Evolutionary conservation across 768 basidiomycete species (phyloP).

Genomic region (Mycena galopus): DNA sequence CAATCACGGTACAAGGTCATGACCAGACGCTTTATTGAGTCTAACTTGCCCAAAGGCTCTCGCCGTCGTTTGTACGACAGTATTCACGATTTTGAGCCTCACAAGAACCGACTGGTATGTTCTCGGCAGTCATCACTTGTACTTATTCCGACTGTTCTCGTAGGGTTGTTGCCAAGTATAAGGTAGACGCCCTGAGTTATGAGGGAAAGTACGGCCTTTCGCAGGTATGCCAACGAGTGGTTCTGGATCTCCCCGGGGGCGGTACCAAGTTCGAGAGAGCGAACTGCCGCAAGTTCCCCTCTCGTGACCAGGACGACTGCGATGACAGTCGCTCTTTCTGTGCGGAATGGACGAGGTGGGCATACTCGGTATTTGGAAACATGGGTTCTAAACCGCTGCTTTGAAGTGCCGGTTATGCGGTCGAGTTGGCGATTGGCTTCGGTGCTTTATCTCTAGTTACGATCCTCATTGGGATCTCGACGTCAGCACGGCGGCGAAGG

Average conservation of each 20-base stretch:
- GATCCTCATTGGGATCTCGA: constrained; percentile 77
- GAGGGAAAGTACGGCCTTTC: constrained; percentile 71
- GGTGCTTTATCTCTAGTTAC: constrained; percentile 68
- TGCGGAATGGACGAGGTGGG: constrained; percentile 73
- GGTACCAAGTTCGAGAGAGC: constrained; percentile 65
- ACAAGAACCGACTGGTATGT: constrained; percentile 75
- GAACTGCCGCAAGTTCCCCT: constrained; percentile 77
- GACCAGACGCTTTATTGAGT: background rate
- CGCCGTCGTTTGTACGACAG: constrained; percentile 62
- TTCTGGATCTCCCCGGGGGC: constrained; percentile 63
- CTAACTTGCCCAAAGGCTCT: constrained; percentile 47
- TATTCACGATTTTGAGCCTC: constrained; percentile 63
- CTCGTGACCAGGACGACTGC: constrained; percentile 60
- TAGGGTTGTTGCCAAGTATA: constrained; percentile 60
- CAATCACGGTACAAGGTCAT: constrained; percentile 51
- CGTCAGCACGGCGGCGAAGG: constrained; percentile 78
- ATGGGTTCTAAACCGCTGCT: background rate
- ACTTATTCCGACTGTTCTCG: background rate
- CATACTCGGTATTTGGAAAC: no score
- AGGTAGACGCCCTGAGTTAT: constrained; percentile 58
- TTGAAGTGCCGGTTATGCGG: constrained; percentile 70
- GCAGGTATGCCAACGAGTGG: constrained; percentile 66
- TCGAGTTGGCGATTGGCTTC: constrained; percentile 76
- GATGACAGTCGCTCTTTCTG: constrained; percentile 72
- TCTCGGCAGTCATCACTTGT: background rate